Evolutionary conservation across 2,329 filamentous ascomycete genomes (phyloP), one percentile per base, ranked within the genome.

Genomic region (Emmonsiellopsis sp.): DNA sequence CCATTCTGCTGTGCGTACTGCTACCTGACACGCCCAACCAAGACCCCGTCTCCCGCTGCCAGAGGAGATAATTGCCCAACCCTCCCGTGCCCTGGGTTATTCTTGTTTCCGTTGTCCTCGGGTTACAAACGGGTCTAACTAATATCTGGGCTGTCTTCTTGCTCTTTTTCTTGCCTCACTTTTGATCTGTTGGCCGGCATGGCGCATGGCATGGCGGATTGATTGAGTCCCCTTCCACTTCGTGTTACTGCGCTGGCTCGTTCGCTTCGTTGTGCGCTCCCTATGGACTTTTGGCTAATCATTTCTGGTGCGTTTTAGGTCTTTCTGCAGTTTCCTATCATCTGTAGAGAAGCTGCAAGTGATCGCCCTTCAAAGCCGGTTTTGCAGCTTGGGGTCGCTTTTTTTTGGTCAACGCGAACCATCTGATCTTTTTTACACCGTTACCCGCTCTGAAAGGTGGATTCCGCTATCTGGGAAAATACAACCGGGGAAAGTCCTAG

Each of bases 1-100:
- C 16, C 20, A 26, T 26, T 11, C 32, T 34, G 40, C 49, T 51
- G 38, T 30, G 38, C 34, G 49, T 51, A 44, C 40, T 51, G 49
- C 49, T 51, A 51, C 49, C 49, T 43, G 30, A 51, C 49, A 38
- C 20, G 49, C 40, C 49, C 49, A 51, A 51, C 40, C 34, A 40
- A 41, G 30, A 30, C 31, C 16, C 35, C 46, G 38, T n/a, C 9
- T 26, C 11, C 8, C 7, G 30, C n/a, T 38, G 20, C 47, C 7
- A 49, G 31, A 10, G 13, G 35, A 26, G 26, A 40, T 13, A 26
- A 35, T 49, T 32, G 35, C 47, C 47, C 47, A 49, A 49, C 40
- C 34, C 16, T 16, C 15, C 32, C 31, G 30, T 16, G 16, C 32
- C 26, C 10, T 26, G 20, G 7, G 7, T 48, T 31, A 15, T 11